Conservation (phyloP, 2,329 filamentous ascomycete genomes). For the Alternaria infectoria region DNA sequence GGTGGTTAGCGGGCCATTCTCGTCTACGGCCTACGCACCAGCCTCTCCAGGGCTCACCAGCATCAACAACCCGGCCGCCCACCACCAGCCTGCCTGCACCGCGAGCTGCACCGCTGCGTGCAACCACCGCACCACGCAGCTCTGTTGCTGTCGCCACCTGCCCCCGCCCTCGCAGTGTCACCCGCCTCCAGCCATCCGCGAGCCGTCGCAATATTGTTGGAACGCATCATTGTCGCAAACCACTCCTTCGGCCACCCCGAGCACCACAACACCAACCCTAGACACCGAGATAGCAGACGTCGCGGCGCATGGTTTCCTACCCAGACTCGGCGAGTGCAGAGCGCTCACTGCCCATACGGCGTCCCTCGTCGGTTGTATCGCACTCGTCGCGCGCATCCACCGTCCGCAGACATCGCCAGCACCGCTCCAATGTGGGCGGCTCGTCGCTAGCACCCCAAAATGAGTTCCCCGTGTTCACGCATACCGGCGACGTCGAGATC, state of each 20-base stretch:
- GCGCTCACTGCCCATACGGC: slow-evolving; percentile 65
- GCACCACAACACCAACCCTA: slow-evolving; percentile 9
- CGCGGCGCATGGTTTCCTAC: slow-evolving; percentile 66
- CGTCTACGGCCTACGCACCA: slow-evolving; percentile 3
- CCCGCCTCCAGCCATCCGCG: slow-evolving; percentile 21
- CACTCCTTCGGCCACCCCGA: slow-evolving; percentile 6
- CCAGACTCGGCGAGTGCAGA: slow-evolving; percentile 59
- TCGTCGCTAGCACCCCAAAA: slow-evolving; percentile 74
- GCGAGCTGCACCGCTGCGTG: slow-evolving; percentile 30
- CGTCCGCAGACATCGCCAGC: slow-evolving; percentile 72
- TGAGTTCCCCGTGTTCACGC: slow-evolving; percentile 89
- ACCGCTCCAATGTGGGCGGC: slow-evolving; percentile 80
- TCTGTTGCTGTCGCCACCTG: slow-evolving; percentile 31
- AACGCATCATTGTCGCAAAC: slow-evolving; percentile 5
- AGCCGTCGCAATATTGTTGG: slow-evolving; percentile 3
- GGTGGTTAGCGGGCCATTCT: slow-evolving; percentile 22
- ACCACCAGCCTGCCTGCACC: slow-evolving; percentile 1
- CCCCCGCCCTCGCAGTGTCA: slow-evolving; percentile 22
- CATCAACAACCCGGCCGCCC: slow-evolving; percentile 12
- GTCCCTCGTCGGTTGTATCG: slow-evolving; percentile 68
- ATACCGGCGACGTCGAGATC: slow-evolving; percentile 93
- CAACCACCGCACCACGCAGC: slow-evolving; percentile 39
- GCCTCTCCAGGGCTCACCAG: slow-evolving; percentile 15
- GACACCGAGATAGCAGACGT: not conserved
- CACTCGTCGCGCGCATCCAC: slow-evolving; percentile 59